Conservation (phyloP, 768 basidiomycete species). For the Agaricus bisporus region DNA sequence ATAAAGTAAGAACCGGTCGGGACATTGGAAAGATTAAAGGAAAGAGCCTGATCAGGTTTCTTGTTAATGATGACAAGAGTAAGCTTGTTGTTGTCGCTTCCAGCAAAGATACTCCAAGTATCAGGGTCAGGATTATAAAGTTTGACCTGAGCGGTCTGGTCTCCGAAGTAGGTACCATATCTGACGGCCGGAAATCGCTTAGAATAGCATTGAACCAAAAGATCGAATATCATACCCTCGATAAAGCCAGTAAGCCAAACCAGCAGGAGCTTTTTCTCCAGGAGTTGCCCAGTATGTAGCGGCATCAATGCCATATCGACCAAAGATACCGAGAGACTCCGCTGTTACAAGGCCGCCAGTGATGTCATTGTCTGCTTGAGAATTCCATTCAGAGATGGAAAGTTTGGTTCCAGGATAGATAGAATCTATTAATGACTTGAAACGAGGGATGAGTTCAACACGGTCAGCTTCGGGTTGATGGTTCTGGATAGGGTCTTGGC, state of each 20-base stretch:
- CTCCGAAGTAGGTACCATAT: constrained; percentile 41
- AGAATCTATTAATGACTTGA: constrained; percentile 39
- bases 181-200: constrained; percentile 18
- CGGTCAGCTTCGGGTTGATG: constrained; percentile 39
- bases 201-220: not conserved
- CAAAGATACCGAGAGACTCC: constrained; percentile 49
- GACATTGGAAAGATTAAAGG: constrained; percentile 35
- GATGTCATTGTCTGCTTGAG: constrained; percentile 41
- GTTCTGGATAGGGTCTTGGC: constrained; percentile 31
- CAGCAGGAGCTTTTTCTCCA: constrained; percentile 40
- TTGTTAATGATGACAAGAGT: constrained; percentile 49
- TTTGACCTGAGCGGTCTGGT: constrained; percentile 37
- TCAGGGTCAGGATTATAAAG: constrained; percentile 33
- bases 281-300: constrained; percentile 51
- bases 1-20: constrained; percentile 45
- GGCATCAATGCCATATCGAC: constrained; percentile 39
- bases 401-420: constrained; percentile 52
- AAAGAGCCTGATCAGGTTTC: constrained; percentile 32
- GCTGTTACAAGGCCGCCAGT: constrained; percentile 48
- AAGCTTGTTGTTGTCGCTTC: constrained; percentile 31
- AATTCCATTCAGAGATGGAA: constrained; percentile 48
- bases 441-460: constrained; percentile 43
- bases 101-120: constrained; percentile 41
- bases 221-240: constrained; percentile 32
- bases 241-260: constrained; percentile 51